These are phyloP conservation scores for Triticum monococcum DNA, from an alignment of 176 grass and related monocot species.

Conservation along the genomic window DNA sequence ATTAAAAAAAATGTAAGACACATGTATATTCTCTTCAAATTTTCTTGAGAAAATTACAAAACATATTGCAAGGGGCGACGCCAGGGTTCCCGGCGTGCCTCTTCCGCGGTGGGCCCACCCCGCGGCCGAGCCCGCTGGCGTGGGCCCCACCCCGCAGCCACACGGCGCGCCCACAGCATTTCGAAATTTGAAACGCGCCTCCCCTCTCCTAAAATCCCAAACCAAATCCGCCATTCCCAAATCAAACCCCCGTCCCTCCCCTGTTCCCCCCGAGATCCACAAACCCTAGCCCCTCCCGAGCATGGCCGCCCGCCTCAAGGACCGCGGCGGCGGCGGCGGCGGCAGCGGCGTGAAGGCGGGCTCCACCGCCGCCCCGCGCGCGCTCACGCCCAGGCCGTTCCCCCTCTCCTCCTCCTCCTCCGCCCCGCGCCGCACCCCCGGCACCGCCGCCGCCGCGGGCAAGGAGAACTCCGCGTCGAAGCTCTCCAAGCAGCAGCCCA, in stretches of 20 bases:
- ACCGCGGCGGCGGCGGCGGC: conserved; percentile 47
- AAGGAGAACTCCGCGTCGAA: conserved; percentile 51
- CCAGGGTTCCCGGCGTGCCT: not conserved
- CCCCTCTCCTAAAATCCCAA: not conserved
- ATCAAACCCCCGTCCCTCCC: not conserved
- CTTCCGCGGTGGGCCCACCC: conserved; percentile 4
- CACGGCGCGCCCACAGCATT: conserved; percentile 17
- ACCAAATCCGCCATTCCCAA: conserved; percentile 19
- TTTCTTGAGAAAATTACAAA: too few relatives aligned
- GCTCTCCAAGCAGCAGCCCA: conserved; percentile 29
- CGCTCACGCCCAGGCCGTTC: conserved; percentile 41
- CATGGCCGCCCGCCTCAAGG: conserved; percentile 83
- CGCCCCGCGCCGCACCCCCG: conserved; percentile 33
- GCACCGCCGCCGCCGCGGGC: not conserved
- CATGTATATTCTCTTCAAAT: too few relatives aligned
- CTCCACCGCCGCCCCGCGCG: conserved; percentile 32
- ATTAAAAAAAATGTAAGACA: too few relatives aligned
- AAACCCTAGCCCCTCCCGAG: conserved; percentile 40
- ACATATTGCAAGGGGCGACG: not conserved
- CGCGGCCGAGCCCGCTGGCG: not conserved
- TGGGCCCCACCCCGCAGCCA: not conserved
- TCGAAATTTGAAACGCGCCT: conserved; percentile 43
- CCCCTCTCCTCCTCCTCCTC: conserved; percentile 24
- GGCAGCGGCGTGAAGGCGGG: conserved; percentile 25
- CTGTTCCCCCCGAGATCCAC: not conserved